Evolutionary conservation across 768 basidiomycete species (phyloP).

Genomic region (Pulveroboletus sp.): DNA sequence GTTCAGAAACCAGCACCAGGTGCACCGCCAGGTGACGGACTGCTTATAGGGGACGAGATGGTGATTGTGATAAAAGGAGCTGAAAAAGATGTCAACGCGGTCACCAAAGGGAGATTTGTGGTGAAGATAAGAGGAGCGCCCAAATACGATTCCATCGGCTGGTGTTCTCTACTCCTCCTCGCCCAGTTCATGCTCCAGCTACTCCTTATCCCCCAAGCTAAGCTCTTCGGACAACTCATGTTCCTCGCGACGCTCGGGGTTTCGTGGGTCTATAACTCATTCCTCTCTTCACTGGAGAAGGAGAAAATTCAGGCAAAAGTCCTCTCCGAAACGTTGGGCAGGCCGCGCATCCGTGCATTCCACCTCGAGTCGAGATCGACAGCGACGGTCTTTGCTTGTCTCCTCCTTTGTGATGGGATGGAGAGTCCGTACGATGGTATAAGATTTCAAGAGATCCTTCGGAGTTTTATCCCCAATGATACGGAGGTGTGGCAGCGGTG

Average conservation of each 20-base stretch:
- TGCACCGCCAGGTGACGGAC: constrained; percentile 30
- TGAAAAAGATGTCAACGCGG: constrained; percentile 28
- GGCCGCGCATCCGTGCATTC: constrained; percentile 16
- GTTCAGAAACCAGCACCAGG: constrained; percentile 19
- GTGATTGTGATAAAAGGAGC: constrained; percentile 30
- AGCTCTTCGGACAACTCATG: constrained; percentile 34
- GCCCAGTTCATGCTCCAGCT: constrained; percentile 33
- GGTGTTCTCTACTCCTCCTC: constrained; percentile 29
- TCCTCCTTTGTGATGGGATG: constrained; percentile 20
- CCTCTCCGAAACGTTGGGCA: constrained; percentile 13
- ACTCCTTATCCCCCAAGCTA: constrained; percentile 32
- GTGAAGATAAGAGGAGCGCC: constrained; percentile 14
- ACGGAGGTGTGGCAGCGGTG: constrained; percentile 23
- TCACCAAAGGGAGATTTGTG: constrained; percentile 30
- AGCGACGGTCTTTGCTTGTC: constrained; percentile 21
- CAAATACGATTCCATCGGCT: constrained; percentile 20
- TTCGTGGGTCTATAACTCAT: constrained; percentile 35
- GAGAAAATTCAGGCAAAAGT: constrained; percentile 24
- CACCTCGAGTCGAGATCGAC: constrained; percentile 21
- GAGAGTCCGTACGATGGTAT: constrained; percentile 13
- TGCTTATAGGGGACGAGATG: constrained; percentile 22
- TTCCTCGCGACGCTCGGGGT: constrained; percentile 29
- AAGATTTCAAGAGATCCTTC: constrained; percentile 14
- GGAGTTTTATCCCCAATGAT: constrained; percentile 20
- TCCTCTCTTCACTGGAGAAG: constrained; percentile 35